Evolutionary conservation across 1,284 basidiomycete species (phyloP).

Genomic region (Volvariella volvacea): DNA sequence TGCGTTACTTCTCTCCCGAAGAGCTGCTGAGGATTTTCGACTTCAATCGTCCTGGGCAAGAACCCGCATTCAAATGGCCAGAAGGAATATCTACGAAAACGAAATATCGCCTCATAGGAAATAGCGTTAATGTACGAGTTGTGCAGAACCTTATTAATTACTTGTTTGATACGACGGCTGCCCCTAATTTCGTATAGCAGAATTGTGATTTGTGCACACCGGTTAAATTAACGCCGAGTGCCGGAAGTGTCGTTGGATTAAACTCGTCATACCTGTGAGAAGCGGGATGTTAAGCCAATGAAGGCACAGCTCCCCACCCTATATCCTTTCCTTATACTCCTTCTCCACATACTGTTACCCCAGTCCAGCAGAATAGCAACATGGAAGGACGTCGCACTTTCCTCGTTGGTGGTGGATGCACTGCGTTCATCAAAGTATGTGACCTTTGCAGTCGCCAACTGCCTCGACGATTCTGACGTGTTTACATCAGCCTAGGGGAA

Average conservation of each 20-base stretch:
- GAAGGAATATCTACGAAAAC: slow-evolving; percentile 49
- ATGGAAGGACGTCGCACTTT: slow-evolving; percentile 51
- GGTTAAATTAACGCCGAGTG: neutral
- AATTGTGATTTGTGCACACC: too few relatives aligned
- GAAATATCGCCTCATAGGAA: slow-evolving; percentile 69
- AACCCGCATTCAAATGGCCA: slow-evolving; percentile 51
- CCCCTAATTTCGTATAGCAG: too few relatives aligned
- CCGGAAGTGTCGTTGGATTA: neutral
- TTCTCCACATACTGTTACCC: neutral
- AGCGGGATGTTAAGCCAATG: too few relatives aligned
- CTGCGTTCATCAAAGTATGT: slow-evolving; percentile 71
- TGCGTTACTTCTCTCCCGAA: slow-evolving; percentile 67
- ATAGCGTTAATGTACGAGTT: slow-evolving; percentile 72
- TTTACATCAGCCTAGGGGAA: slow-evolving; percentile 49
- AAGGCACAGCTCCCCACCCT: too few relatives aligned
- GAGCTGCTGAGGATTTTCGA: slow-evolving; percentile 66
- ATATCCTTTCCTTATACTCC: neutral
- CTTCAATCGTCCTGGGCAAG: slow-evolving; percentile 31
- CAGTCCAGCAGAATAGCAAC: slow-evolving; percentile 5
- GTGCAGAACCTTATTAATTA: slow-evolving; percentile 50
- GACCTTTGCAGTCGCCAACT: neutral
- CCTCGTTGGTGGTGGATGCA: slow-evolving; percentile 74
- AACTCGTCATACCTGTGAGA: too few relatives aligned
- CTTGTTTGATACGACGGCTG: slow-evolving; percentile 37
- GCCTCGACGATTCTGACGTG: slow-evolving; percentile 3